phyloP scores from a whole-genome alignment of 2,329 filamentous ascomycete species.

The Calycina herbarum region DNA sequence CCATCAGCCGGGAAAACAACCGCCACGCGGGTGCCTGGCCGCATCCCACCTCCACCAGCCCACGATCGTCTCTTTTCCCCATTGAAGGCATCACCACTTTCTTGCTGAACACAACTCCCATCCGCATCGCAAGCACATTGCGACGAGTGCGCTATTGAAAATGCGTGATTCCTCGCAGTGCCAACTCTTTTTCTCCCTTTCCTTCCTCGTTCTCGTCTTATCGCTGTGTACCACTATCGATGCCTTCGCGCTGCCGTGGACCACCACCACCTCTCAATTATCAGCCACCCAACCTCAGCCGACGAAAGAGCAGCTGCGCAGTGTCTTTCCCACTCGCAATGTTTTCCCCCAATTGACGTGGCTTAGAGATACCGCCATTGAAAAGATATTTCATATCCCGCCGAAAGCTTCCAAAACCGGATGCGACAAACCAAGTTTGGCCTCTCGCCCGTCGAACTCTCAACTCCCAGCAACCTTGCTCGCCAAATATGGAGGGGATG shows the following conservation, averaged over 20 bases:
- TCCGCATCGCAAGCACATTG: constrained; percentile 3
- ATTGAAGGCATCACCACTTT: neutral
- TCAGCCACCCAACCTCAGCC: constrained; percentile 14
- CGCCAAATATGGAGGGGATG: constrained; percentile 68
- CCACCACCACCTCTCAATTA: constrained; percentile 11
- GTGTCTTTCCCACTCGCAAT: constrained; percentile 42
- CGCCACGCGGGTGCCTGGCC: constrained; percentile 2
- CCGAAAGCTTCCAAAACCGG: constrained; percentile 27
- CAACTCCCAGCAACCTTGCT: constrained; percentile 39
- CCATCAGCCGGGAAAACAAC: neutral
- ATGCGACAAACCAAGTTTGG: constrained; percentile 20
- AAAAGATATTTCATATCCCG: constrained; percentile 49
- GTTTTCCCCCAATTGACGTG: constrained; percentile 52
- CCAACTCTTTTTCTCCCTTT: constrained; percentile 10
- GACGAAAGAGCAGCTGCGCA: constrained; percentile 20
- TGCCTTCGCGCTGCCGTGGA: constrained; percentile 25
- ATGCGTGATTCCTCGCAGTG: constrained; percentile 17
- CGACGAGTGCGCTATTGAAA: constrained; percentile 10
- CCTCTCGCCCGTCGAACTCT: constrained; percentile 29
- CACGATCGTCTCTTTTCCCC: neutral
- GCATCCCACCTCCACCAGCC: too few species aligned
- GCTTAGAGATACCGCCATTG: constrained; percentile 51
- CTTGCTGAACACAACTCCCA: neutral
- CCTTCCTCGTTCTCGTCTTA: constrained; percentile 9
- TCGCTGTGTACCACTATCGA: constrained; percentile 13